phyloP scores from a whole-genome alignment of 2,329 filamentous ascomycete species.

The Ophiosphaerella narmari region DNA sequence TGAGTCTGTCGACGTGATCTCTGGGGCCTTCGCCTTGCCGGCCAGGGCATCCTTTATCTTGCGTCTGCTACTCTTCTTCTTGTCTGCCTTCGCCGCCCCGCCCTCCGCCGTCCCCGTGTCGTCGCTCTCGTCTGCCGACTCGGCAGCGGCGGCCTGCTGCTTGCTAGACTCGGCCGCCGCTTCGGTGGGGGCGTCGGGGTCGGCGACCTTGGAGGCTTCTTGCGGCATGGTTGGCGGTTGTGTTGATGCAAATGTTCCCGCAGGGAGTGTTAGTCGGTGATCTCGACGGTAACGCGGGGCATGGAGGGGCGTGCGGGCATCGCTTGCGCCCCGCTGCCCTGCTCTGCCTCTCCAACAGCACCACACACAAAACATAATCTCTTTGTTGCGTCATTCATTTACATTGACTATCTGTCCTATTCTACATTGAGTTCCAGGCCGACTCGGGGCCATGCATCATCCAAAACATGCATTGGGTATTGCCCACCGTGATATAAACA shows the following conservation, averaged over 20 bases:
- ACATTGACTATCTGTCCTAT: background rate
- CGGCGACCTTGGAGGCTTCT: conserved; percentile 66
- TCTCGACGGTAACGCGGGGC: background rate
- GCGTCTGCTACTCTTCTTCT: conserved; percentile 69
- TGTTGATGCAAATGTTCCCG: background rate
- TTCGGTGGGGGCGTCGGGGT: conserved; percentile 54
- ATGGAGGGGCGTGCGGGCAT: background rate
- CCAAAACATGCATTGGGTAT: conserved; percentile 13
- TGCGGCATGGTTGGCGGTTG: conserved; percentile 35
- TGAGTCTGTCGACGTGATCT: conserved; percentile 28
- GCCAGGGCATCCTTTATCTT: conserved; percentile 57
- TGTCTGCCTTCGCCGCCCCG: conserved; percentile 57
- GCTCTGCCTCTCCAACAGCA: too few relatives aligned
- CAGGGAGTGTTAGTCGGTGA: background rate
- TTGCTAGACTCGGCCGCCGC: conserved; percentile 42
- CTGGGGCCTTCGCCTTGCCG: conserved; percentile 40
- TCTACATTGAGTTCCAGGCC: background rate
- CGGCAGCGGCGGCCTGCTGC: conserved; percentile 30
- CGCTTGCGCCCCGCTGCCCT: background rate
- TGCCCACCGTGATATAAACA: conserved; percentile 21
- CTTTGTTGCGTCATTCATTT: background rate
- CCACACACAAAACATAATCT: background rate
- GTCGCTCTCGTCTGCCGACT: conserved; percentile 40
- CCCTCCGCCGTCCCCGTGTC: conserved; percentile 47
- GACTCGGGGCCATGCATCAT: background rate